Evolutionary conservation across 2,329 filamentous ascomycete species (phyloP).

Genomic region (Ceratocystis huliohia): DNA sequence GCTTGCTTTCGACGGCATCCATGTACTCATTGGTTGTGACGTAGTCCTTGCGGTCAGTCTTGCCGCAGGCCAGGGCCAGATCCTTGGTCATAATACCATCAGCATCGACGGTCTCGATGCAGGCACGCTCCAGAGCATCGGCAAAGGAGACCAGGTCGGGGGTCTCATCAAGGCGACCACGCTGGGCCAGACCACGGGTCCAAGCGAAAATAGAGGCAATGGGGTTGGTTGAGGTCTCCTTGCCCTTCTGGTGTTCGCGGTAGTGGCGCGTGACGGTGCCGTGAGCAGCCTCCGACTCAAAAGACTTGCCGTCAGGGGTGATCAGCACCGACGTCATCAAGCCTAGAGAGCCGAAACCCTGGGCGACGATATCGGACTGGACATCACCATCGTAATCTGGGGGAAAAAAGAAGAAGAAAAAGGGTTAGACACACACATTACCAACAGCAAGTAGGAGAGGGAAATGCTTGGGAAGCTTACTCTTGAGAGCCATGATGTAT

Average conservation of each 20-base stretch:
- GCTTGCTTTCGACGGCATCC: constrained; percentile 76
- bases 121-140: constrained; percentile 82
- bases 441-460: not conserved
- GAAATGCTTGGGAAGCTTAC: constrained; percentile 39
- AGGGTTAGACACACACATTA: not conserved
- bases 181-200: constrained; percentile 88
- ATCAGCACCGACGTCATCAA: constrained; percentile 98
- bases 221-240: constrained; percentile 94
- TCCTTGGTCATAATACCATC: constrained; percentile 99
- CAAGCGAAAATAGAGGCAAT: constrained; percentile 98
- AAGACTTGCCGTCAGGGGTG: constrained; percentile 91
- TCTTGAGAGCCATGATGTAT: constrained; percentile 97
- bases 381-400: constrained; percentile 97
- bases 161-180: constrained; percentile 84
- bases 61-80: constrained; percentile 84
- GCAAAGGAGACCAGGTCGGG: constrained; percentile 85
- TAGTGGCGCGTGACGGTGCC: constrained; percentile 97
- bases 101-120: constrained; percentile 82
- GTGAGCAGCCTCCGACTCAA: constrained; percentile 95
- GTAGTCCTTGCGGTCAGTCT: constrained; percentile 70
- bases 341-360: constrained; percentile 94
- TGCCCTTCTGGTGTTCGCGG: constrained; percentile 97
- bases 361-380: constrained; percentile 94
- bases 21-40: constrained; percentile 90
- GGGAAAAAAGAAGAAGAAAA: not conserved